Evolutionary conservation across 179 eudicot species (phyloP), one percentile per base, ranked within the genome.

Genomic region (Heliamphora pulchella): DNA sequence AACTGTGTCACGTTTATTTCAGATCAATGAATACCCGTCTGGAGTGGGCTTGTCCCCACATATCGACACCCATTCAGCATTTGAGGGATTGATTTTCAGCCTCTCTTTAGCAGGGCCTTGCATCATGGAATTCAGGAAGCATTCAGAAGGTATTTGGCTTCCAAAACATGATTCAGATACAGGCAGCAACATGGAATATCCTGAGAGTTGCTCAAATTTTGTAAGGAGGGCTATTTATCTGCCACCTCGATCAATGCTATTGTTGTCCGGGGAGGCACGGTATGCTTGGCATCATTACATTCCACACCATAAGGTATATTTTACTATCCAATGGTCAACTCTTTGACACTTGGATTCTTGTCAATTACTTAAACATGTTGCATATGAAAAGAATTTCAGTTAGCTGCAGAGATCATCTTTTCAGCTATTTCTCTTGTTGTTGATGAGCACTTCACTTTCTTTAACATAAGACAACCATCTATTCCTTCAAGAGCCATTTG

Each of bases 251-350:
- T 95, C 98, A 55, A 80, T 95, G 86, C 87, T 95, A 47, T 71
- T 95, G 80, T 83, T 95, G 78, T 91, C 97, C 74, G 97, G 97
- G 80, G 98, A 95, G 86, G 96, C 92, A 58, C 91, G 98, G 63
- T 95, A 95, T 87, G 97, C 97, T 77, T 95, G 98, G 98, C 91
- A 91, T 81, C 98, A 95, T 87, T 95, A 95, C 82, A 95, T 95
- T 81, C 98, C 98, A 22, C 98, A 95, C 83, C 98, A 95, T 84
- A 95, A 95, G 98, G 98, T 95, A 89, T 50, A 51, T n/a, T 8
- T 43, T 8, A 18, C 39, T 8, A 57, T 41, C 47, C 31, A 17
- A 55, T 47, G 46, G 31, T 20, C 8, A 71, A 48, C 55, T 71
- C 74, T 68, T 39, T 47, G 2, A 71, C 46, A 18, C 39, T 61